Evolutionary conservation across 192 early-diverging fungal genomes (phyloP), one percentile per base, ranked within the genome.

Genomic region (Coemansia aciculifera): DNA sequence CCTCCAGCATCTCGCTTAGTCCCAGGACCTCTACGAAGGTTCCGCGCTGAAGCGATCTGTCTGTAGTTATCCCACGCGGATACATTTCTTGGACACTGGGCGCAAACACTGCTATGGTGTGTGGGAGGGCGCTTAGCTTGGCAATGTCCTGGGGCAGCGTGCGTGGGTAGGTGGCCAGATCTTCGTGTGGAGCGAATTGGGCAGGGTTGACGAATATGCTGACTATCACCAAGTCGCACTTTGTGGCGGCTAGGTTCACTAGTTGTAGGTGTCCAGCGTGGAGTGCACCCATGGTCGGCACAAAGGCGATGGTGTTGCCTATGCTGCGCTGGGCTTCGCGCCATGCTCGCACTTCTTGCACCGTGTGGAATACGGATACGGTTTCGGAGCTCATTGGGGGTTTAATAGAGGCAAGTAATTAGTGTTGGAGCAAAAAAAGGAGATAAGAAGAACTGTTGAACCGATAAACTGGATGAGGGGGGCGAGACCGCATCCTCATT

Each of bases 161-260:
- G 23, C 95, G 90, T 38, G 97, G 97, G 75, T 99, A 99, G 51
- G 86, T 85, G 59, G 85, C 88, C 27, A 97, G 85, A 75, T 99
- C 97, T 77, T 99, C 97, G 62, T 90, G 89, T 0, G 96, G 97
- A 5, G 95, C 95, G 71, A 99, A 99, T 71, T 99, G 97, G 6
- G 97, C 92, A n/a, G 97, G 97, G 72, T 99, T 99, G 37, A 99
- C 97, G 83, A 98, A 99, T 64, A 99, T 95, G 63, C 89, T 90
- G 21, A 94, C 83, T 0, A 93, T 89, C 2, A 95, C 91, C 27
- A 76, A 56, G 52, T 92, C 88, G 74, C 90, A 92, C 19, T 85
- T 60, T 48, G 78, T 19, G 17, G 84, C 78, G 0, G 91, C 95
- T 9, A 63, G 62, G 21, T 71, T 67, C 2, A 89, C 90, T 5